These are phyloP conservation scores for Neophaeococcomyces mojaviensis DNA, from an alignment of 2,329 filamentous ascomycete genomes.

Conservation along the genomic window DNA sequence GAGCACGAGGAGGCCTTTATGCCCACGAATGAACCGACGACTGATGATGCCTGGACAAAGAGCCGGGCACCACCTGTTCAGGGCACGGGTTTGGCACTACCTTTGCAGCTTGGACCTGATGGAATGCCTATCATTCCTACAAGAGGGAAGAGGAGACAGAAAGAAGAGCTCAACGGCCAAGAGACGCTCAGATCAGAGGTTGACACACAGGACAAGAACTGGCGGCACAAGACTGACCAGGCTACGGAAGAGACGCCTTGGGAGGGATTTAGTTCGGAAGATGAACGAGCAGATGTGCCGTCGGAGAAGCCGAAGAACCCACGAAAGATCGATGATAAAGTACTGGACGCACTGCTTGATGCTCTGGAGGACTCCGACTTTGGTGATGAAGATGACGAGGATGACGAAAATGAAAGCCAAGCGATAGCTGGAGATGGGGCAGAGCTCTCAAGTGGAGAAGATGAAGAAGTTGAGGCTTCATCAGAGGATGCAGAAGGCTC, in stretches of 20 bases:
- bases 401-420: conserved; percentile 22
- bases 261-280: conserved; percentile 40
- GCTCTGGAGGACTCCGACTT: conserved; percentile 4
- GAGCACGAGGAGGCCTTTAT: conserved; percentile 25
- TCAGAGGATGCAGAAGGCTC: conserved; percentile 27
- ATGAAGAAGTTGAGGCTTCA: conserved; percentile 7
- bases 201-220: neutral
- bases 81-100: conserved; percentile 79
- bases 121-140: conserved; percentile 71
- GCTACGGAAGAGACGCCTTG: conserved; percentile 27
- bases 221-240: neutral
- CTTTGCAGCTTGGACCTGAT: conserved; percentile 69
- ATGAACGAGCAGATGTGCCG: conserved; percentile 31
- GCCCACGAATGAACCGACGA: conserved; percentile 38
- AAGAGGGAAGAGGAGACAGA: conserved; percentile 55
- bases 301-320: conserved; percentile 33
- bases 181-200: neutral
- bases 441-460: neutral
- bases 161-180: conserved; percentile 17
- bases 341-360: conserved; percentile 2
- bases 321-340: conserved; percentile 39
- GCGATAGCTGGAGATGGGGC: conserved; percentile 21
- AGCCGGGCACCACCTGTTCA: neutral
- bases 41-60: conserved; percentile 4
- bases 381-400: neutral